Evolutionary conservation across 1,284 basidiomycete species (phyloP).

Genomic region (Trichosporon coremiiforme): DNA sequence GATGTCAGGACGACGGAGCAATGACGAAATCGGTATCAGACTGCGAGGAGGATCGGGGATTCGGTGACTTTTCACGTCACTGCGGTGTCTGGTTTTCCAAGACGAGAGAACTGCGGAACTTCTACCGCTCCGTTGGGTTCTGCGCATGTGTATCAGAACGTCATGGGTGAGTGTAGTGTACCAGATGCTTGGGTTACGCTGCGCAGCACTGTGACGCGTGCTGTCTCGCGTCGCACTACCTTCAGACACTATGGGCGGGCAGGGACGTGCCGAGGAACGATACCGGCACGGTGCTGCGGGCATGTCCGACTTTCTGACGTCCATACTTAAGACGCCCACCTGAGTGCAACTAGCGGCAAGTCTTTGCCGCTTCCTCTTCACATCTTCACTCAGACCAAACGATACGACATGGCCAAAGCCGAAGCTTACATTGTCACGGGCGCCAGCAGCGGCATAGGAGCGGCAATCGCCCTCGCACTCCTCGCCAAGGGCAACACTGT

Average conservation of each 20-base stretch:
- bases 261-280: conserved; percentile 3
- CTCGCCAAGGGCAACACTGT: conserved; percentile 60
- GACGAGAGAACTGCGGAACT: neutral
- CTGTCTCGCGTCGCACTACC: neutral
- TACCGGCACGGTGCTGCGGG: neutral
- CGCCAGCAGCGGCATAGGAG: conserved; percentile 55
- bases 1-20: neutral
- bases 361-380: neutral
- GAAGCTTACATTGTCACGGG: conserved; percentile 48
- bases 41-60: neutral
- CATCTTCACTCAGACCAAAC: neutral
- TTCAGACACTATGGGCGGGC: neutral
- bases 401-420: conserved; percentile 20
- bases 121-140: neutral
- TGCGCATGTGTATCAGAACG: conserved; percentile 3
- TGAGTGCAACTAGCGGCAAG: neutral
- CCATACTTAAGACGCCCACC: conserved; percentile 11
- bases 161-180: neutral
- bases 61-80: conserved; percentile 7
- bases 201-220: neutral
- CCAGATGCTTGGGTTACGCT: neutral
- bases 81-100: neutral
- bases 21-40: conserved; percentile 10
- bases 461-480: conserved; percentile 56
- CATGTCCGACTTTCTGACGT: conserved; percentile 13